Conservation (phyloP, 2,329 filamentous ascomycete species). For the Leptodontidium sp. region DNA sequence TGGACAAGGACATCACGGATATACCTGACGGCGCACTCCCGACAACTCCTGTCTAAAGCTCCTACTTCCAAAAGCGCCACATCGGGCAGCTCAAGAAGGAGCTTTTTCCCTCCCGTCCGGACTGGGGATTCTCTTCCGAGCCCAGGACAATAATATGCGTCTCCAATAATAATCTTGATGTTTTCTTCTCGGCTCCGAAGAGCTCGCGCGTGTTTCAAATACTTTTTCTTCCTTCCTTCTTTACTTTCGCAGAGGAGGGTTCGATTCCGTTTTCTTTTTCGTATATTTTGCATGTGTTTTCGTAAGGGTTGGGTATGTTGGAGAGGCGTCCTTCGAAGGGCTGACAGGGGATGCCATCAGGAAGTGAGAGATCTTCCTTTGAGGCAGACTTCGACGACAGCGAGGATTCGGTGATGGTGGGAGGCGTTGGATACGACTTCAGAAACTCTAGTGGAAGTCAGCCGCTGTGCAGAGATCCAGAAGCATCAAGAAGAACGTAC, state of each 20-base stretch:
- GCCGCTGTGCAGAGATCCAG: background rate
- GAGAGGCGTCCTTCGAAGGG: background rate
- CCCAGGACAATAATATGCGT: conserved; percentile 23
- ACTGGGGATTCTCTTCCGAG: conserved; percentile 15
- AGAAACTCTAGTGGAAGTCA: background rate
- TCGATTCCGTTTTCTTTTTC: background rate
- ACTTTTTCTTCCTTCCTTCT: background rate
- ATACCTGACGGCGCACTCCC: background rate
- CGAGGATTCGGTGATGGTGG: too few species aligned
- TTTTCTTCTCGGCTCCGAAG: background rate
- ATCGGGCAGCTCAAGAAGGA: conserved; percentile 37
- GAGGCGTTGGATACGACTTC: background rate
- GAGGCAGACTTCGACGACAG: too few species aligned
- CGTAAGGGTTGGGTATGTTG: background rate
- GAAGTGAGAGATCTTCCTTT: background rate
- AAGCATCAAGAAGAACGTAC: background rate
- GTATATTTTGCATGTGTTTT: background rate
- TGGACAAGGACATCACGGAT: too few species aligned
- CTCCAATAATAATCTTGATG: conserved; percentile 9
- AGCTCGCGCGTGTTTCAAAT: conserved; percentile 6
- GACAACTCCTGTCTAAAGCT: conserved; percentile 15
- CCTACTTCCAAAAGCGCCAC: conserved; percentile 10
- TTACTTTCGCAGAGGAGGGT: background rate
- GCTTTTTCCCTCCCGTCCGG: conserved; percentile 23
- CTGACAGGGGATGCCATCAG: background rate